A percentile compares a stretch with the other conserved stretches of the same genome.
Conservation (phyloP, 495 filamentous ascomycete genomes). For the Hypomontagnella submonticulosa region DNA sequence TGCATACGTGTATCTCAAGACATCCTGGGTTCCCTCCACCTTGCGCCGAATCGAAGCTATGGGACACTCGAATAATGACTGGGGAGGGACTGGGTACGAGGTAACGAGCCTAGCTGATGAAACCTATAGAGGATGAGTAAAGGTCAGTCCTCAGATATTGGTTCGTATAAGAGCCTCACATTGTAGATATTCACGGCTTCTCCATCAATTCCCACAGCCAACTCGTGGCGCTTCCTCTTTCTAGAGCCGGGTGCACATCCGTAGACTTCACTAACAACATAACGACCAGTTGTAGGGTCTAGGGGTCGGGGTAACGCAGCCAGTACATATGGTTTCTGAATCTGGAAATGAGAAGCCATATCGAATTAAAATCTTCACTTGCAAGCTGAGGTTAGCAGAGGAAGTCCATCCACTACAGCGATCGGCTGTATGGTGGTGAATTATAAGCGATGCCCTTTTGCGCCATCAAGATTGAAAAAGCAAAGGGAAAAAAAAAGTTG, state of each 20-base stretch:
- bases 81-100: conserved; percentile 85
- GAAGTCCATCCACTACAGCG: conserved; percentile 1
- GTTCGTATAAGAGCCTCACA: conserved; percentile 57
- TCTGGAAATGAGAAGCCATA: conserved; percentile 65
- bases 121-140: conserved; percentile 64
- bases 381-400: background rate
- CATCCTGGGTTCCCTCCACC: conserved; percentile 58
- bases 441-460: background rate
- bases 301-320: conserved; percentile 74
- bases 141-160: background rate
- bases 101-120: conserved; percentile 82
- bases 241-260: conserved; percentile 72
- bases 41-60: conserved; percentile 78
- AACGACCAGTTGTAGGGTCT: conserved; percentile 67
- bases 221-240: conserved; percentile 86
- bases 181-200: conserved; percentile 94
- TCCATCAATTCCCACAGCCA: conserved; percentile 88
- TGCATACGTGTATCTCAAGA: conserved; percentile 78
- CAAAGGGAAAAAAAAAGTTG: conserved; percentile 47
- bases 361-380: background rate
- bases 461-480: conserved; percentile 5
- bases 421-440: conserved; percentile 9
- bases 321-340: conserved; percentile 70
- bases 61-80: conserved; percentile 79
- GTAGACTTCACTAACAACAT: conserved; percentile 75